phyloP scores from a whole-genome alignment of 2,329 filamentous ascomycete species.

The Dryadomyces quercus-mongolicae region DNA sequence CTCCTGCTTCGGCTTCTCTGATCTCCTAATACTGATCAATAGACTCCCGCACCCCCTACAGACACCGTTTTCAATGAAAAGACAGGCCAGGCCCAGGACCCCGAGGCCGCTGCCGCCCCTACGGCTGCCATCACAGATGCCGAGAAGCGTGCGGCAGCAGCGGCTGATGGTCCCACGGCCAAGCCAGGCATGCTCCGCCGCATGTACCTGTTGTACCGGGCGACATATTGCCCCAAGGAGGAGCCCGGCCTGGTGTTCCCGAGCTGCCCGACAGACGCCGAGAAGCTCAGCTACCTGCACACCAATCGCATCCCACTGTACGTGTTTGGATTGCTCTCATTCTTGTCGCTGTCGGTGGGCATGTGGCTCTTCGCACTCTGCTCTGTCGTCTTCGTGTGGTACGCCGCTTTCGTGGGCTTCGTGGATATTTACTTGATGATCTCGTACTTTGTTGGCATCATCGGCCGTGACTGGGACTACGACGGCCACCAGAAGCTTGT shows the following conservation, averaged over 20 bases:
- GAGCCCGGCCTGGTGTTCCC: conserved; percentile 2
- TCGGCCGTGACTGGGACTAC: conserved; percentile 5
- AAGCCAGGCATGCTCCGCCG: not conserved
- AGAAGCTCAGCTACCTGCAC: conserved; percentile 4
- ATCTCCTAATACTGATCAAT: not conserved
- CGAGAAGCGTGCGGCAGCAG: not conserved
- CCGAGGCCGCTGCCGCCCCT: not conserved
- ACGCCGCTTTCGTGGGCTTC: conserved; percentile 2
- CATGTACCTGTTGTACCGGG: not conserved
- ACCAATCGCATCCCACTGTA: conserved; percentile 5
- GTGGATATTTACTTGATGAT: conserved; percentile 4
- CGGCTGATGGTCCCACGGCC: not conserved
- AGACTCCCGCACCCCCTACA: not conserved
- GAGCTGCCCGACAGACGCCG: not conserved
- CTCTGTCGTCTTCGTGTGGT: conserved; percentile 3
- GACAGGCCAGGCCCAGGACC: not conserved
- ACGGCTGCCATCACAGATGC: not conserved
- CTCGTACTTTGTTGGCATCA: conserved; percentile 4
- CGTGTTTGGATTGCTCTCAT: conserved; percentile 2
- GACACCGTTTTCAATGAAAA: not conserved
- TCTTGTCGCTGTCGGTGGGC: conserved; percentile 4
- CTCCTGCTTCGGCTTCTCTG: not conserved
- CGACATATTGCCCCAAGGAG: conserved; percentile 2
- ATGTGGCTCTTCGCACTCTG: conserved; percentile 6
- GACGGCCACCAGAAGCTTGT: not conserved